Evolutionary conservation across 305 asterid species (phyloP), one percentile per base, ranked within the genome.

Genomic region (Solanum hybrid): DNA sequence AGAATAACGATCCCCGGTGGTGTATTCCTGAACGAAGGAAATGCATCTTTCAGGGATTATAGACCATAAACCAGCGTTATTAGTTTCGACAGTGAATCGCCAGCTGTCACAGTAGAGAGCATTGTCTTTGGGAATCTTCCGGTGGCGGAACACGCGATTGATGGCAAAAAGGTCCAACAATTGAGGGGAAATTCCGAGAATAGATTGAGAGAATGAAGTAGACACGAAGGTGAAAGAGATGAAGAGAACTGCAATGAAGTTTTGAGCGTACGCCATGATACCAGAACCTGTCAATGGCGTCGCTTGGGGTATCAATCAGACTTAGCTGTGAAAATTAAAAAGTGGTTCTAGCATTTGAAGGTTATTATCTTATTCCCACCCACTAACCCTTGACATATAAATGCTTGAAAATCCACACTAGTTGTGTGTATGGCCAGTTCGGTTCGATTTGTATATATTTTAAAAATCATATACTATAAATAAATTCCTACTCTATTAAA

Each of bases 61-160:
- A 4, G 26, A 32, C 98, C 98, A 97, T 71, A 64, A 42, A 2
- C 94, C 94, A 56, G 96, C 97, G 88, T 95, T 96, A 86, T 97
- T 94, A 3, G 99, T 95, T 91, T 97, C 99, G 42, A 97, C 95
- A 29, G 95, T 93, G 93, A 92, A 96, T 79, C 93, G 93, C 99
- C 98, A 97, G 94, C 96, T 92, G 29, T 92, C 96, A 92, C 98
- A 97, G 92, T 78, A 93, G 76, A 92, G 31, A 51, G 3, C 32
- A 56, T 56, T 4, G 76, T 85, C 76, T 3, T 56, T 85, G 76
- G 76, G 88, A 56, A 85, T 85, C 46, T 85, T 85, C 1, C 76
- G 76, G 76, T 85, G 88, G 46, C 60, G 11, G 12, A 37, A 79
- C 3, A 79, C 7, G 34, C 76, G 76, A 85, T 85, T 32, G 32